phyloP scores from a whole-genome alignment of 192 early-diverging fungal species.

The Coemansia sp. region DNA sequence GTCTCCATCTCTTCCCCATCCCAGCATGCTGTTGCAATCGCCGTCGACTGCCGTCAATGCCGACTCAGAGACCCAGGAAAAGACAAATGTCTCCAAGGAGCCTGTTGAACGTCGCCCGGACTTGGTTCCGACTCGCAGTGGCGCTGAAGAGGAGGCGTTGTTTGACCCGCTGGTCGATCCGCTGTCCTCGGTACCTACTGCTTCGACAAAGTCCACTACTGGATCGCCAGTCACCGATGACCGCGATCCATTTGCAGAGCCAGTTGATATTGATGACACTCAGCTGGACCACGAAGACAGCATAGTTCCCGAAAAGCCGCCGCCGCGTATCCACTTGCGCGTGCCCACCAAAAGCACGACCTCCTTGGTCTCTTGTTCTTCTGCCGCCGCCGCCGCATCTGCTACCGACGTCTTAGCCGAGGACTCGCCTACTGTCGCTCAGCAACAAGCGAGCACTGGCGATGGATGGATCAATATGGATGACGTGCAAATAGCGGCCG shows the following conservation, averaged over 20 bases:
- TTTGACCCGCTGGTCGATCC: conserved; percentile 13
- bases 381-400: not conserved
- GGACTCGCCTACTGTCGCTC: not conserved
- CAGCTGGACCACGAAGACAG: not conserved
- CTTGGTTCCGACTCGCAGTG: not conserved
- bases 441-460: not conserved
- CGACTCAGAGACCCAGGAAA: not conserved
- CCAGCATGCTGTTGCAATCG: not conserved
- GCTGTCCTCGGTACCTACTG: conserved; percentile 2
- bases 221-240: no score
- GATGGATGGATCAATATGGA: conserved; percentile 30
- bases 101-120: not conserved
- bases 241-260: not conserved
- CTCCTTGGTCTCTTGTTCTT: not conserved
- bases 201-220: not conserved
- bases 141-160: not conserved
- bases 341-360: conserved; percentile 8
- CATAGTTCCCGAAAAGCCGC: conserved; percentile 1
- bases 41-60: not conserved
- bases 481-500: not conserved
- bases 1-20: not conserved
- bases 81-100: not conserved
- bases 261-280: not conserved
- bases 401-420: not conserved
- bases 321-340: not conserved